phyloP scores from a whole-genome alignment of 2,329 filamentous ascomycete genomes.

The Ceratocystis papillata region DNA sequence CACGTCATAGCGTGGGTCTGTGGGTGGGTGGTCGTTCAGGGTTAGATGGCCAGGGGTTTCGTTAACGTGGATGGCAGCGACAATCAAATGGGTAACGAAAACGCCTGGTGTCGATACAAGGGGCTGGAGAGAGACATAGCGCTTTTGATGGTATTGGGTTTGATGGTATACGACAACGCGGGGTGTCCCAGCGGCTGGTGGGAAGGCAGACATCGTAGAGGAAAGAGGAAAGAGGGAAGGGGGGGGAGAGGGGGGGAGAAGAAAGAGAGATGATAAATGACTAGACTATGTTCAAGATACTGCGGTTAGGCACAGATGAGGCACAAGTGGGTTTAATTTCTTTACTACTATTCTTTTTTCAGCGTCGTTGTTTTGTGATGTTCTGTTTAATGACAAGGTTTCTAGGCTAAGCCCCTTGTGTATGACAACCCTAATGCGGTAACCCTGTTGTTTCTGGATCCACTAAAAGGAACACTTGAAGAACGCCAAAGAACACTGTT shows the following conservation, averaged over 20 bases:
- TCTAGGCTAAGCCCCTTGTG: background rate
- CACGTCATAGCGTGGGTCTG: conserved; percentile 54
- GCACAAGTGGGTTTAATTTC: background rate
- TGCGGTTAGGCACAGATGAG: background rate
- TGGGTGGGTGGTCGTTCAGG: conserved; percentile 67
- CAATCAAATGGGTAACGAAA: conserved; percentile 65
- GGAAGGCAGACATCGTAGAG: conserved; percentile 25
- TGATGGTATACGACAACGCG: conserved; percentile 46
- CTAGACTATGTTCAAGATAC: background rate
- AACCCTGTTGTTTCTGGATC: background rate
- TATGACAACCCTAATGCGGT: background rate
- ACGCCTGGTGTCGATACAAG: conserved; percentile 36
- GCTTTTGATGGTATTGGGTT: conserved; percentile 40
- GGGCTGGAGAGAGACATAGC: conserved; percentile 44
- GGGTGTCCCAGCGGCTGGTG: conserved; percentile 29
- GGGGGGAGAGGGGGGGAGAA: background rate
- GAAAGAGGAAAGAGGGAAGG: background rate
- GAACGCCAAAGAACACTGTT: background rate
- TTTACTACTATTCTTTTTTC: background rate
- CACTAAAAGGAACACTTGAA: background rate
- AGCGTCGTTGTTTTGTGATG: background rate
- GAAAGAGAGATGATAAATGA: background rate
- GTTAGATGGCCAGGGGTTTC: conserved; percentile 53
- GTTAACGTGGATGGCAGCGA: conserved; percentile 80
- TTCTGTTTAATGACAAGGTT: background rate